phyloP scores from a whole-genome alignment of 305 asterid species.

The Stenogyne calaminthoides region DNA sequence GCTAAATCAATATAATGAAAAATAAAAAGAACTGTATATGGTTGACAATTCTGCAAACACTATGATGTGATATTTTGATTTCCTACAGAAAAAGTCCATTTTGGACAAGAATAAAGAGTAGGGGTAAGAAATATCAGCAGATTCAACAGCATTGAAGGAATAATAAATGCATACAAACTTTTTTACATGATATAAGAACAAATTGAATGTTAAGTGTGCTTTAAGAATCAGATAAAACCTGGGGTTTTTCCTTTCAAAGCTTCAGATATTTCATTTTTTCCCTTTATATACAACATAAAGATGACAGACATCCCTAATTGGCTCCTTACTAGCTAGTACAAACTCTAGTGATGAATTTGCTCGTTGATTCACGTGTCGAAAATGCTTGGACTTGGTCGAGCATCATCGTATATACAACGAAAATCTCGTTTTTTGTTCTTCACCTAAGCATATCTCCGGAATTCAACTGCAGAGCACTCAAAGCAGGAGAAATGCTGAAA shows the following conservation, averaged over 20 bases:
- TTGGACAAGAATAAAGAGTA: neutral
- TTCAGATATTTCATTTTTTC: neutral
- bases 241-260: neutral
- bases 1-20: neutral
- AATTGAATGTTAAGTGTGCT: constrained; percentile 2
- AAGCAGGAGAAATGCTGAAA: constrained; percentile 72
- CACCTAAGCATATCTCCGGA: constrained; percentile 80
- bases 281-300: neutral
- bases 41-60: neutral
- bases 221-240: constrained; percentile 7
- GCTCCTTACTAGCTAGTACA: neutral
- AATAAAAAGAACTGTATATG: neutral
- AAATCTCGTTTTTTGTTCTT: constrained; percentile 9
- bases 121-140: neutral
- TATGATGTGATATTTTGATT: neutral
- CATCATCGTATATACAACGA: constrained; percentile 21
- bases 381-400: neutral
- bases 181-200: neutral
- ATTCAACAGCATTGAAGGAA: neutral
- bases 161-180: neutral
- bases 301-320: neutral
- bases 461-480: constrained; percentile 53
- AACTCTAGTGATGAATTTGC: neutral
- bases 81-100: neutral
- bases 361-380: neutral